These are phyloP conservation scores for Fragaria iinumae DNA, from an alignment of 306 rosid genomes.

Conservation along the genomic window DNA sequence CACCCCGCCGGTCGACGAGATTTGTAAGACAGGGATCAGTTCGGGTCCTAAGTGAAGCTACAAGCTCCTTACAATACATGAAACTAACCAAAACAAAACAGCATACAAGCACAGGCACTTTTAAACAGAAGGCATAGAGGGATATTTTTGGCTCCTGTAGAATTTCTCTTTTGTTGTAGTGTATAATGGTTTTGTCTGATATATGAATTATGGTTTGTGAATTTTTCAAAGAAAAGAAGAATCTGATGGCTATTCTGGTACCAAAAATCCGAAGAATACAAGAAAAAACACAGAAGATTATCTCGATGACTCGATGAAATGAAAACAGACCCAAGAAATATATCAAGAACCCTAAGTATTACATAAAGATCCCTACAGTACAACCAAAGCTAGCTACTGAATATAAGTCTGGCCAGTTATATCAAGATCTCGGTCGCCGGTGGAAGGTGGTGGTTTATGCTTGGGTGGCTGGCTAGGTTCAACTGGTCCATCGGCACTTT, in stretches of 20 bases:
- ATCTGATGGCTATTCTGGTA: background rate
- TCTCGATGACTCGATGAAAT: too few relatives aligned
- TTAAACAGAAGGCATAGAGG: background rate
- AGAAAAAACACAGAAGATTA: too few relatives aligned
- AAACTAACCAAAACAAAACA: background rate
- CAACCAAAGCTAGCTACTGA: slow-evolving; percentile 29
- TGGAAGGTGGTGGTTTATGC: slow-evolving; percentile 48
- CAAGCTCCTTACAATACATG: background rate
- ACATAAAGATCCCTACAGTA: background rate
- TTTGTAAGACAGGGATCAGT: slow-evolving; percentile 44
- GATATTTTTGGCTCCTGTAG: background rate
- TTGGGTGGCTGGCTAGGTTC: slow-evolving; percentile 35
- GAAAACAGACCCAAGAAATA: too few relatives aligned
- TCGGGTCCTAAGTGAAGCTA: background rate
- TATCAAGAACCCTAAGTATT: background rate
- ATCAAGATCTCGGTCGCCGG: slow-evolving; percentile 64
- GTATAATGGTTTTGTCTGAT: background rate
- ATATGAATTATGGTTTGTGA: background rate
- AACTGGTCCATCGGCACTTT: slow-evolving; percentile 63
- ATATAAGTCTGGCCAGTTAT: slow-evolving; percentile 72
- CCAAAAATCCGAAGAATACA: background rate
- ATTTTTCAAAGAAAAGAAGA: background rate
- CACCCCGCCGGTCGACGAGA: slow-evolving; percentile 42
- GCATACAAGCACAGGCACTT: background rate
- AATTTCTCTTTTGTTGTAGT: background rate